A percentile compares a stretch with the other conserved stretches of the same genome.
These are phyloP conservation scores for Mimosa bimucronata DNA, from an alignment of 306 rosid species.

Conservation along the genomic window DNA sequence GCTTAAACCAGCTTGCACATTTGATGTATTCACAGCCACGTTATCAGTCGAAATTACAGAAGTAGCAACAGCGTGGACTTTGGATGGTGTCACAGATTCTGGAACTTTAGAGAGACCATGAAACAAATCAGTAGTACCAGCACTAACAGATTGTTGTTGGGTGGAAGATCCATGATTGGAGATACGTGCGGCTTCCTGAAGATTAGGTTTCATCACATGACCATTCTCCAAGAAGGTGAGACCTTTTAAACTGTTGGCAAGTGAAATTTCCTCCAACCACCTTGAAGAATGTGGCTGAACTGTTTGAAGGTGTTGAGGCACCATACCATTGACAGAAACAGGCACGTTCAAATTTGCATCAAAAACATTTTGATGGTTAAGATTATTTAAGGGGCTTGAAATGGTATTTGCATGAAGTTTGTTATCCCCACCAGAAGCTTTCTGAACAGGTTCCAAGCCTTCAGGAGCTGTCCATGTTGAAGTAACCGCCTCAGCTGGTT, in stretches of 20 bases:
- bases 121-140: conserved; percentile 37
- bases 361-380: conserved; percentile 50
- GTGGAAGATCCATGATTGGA: conserved; percentile 50
- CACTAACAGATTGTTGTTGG: conserved; percentile 59
- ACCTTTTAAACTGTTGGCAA: conserved; percentile 60
- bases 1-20: conserved; percentile 50
- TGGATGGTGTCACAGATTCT: conserved; percentile 50
- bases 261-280: conserved; percentile 57
- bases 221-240: conserved; percentile 76
- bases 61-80: conserved; percentile 49
- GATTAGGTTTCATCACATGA: conserved; percentile 55
- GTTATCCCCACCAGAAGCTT: conserved; percentile 50
- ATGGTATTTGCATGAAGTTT: conserved; percentile 40
- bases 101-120: conserved; percentile 55
- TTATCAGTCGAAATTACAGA: conserved; percentile 49
- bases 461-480: conserved; percentile 49
- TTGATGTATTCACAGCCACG: conserved; percentile 40
- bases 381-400: conserved; percentile 42
- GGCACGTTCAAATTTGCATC: conserved; percentile 45
- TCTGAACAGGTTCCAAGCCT: conserved; percentile 45
- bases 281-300: conserved; percentile 58
- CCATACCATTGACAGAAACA: conserved; percentile 43
- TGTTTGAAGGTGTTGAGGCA: conserved; percentile 60
- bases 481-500: conserved; percentile 50
- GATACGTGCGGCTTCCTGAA: conserved; percentile 45